Evolutionary conservation across 768 basidiomycete genomes (phyloP).

Genomic region (Lepiota brunneoincarnata): DNA sequence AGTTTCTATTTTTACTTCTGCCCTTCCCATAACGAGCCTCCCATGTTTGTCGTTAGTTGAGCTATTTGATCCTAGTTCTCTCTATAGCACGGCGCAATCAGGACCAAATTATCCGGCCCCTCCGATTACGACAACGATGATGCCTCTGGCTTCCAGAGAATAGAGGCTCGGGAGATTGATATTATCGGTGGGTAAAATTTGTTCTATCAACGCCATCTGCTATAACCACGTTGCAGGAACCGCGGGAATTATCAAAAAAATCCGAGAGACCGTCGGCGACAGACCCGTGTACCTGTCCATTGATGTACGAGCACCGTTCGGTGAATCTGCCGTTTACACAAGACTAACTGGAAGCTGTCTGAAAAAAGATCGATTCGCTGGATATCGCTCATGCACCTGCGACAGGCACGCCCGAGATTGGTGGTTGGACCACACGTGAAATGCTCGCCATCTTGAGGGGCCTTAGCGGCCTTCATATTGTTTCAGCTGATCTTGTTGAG

Average conservation of each 20-base stretch:
- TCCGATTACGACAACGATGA: conserved; percentile 56
- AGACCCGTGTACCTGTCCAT: conserved; percentile 62
- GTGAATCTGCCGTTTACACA: no score
- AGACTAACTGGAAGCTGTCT: no score
- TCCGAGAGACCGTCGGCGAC: conserved; percentile 73
- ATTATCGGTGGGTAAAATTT: conserved; percentile 48
- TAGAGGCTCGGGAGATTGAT: conserved; percentile 85
- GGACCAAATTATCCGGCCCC: conserved; percentile 60
- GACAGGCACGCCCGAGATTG: conserved; percentile 79
- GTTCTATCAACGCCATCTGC: no score
- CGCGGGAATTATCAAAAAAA: conserved; percentile 65
- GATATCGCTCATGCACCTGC: neutral
- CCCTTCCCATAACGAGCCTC: no score
- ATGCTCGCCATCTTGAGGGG: conserved; percentile 75
- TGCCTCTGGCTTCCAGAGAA: conserved; percentile 73
- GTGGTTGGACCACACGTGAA: conserved; percentile 83
- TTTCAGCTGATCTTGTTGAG: conserved; percentile 82
- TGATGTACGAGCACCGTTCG: neutral
- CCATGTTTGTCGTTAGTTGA: no score
- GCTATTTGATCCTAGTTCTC: conserved; percentile 23
- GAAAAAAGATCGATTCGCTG: neutral
- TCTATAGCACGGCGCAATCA: conserved; percentile 68
- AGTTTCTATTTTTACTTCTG: no score
- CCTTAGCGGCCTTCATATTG: conserved; percentile 70
- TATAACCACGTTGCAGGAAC: no score